Evolutionary conservation across 257 asterid genomes (phyloP), one percentile per base, ranked within the genome.

Genomic region (Prunella vulgaris): DNA sequence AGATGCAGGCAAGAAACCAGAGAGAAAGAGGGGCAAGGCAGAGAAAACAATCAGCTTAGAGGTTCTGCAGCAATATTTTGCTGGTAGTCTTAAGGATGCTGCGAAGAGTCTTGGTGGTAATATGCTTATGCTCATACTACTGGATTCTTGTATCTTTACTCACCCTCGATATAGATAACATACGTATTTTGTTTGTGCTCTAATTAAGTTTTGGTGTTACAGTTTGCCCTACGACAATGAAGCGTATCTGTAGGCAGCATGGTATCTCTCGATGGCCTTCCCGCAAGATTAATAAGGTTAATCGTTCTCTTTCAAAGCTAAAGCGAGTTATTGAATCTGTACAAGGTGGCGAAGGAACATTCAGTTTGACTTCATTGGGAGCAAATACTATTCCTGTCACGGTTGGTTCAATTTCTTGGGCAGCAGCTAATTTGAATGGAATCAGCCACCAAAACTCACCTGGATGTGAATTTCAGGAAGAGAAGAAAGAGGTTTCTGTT

Each of bases 231-330:
- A 90, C 98, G 54, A 93, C 97, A 35, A 86, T 90, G 97, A 93
- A 90, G 78, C 92, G 97, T 33, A 90, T 93, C 58, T 93, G 98
- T 72, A 83, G 98, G 79, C 95, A 90, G 76, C 96, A 90, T 38
- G 98, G 97, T 56, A 93, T 93, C 74, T 88, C 95, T 20, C 84
- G 97, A 37, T 93, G 96, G 98, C 97, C 98, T 63, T 93, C 97
- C 42, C 96, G 96, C 78, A 90, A 90, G 88, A 93, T 90, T 82
- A 93, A 90, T 79, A 93, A 93, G 85, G 98, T 93, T 54, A 88
- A 87, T 74, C 93, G 92, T 46, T 87, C 97, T 44, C 92, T 90
- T 68, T 63, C 95, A 27, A 90, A 90, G 83, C 90, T 88, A 54
- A 85, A 88, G 80, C 84, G 83, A 54, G 96, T 90, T 12, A 88